Percentiles rank a stretch among this genome's conserved stretches.
These are phyloP conservation scores for Xylaria hypoxylon DNA, from an alignment of 2,329 filamentous ascomycete species.

Conservation along the genomic window DNA sequence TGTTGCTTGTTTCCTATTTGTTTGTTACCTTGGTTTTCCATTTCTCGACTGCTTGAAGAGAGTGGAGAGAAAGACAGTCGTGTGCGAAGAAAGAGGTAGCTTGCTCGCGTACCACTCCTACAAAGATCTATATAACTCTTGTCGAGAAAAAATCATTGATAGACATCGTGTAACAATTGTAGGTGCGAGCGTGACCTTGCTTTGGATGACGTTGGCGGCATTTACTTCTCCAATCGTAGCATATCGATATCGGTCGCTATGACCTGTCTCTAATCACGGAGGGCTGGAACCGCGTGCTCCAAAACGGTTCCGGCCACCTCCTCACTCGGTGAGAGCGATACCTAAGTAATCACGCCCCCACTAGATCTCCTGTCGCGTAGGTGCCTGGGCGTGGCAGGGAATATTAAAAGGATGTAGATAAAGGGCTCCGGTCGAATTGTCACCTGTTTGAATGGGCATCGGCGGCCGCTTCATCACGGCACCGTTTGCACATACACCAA, in stretches of 20 bases:
- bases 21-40: constrained; percentile 29
- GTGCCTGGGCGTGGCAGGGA: constrained; percentile 16
- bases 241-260: constrained; percentile 7
- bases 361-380: constrained; percentile 36
- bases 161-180: constrained; percentile 8
- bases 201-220: constrained; percentile 1
- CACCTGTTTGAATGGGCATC: constrained; percentile 37
- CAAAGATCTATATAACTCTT: constrained; percentile 34
- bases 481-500: constrained; percentile 86
- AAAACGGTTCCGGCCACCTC: constrained; percentile 20
- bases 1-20: constrained; percentile 34
- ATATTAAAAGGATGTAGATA: constrained; percentile 6
- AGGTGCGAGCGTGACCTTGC: constrained; percentile 1
- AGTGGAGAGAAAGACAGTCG: constrained; percentile 35
- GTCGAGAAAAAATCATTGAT: constrained; percentile 25
- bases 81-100: constrained; percentile 43
- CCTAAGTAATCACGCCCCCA: constrained; percentile 47
- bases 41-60: constrained; percentile 22
- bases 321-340: constrained; percentile 44
- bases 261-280: constrained; percentile 17
- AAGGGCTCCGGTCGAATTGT: constrained; percentile 19
- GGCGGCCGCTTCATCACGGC: constrained; percentile 74
- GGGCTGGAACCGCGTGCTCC: neutral
- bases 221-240: constrained; percentile 11
- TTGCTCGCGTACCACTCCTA: constrained; percentile 24